A percentile compares a stretch with the other conserved stretches of the same genome.
phyloP scores from a whole-genome alignment of 2,329 filamentous ascomycete species.

The Exophiala mesophila region DNA sequence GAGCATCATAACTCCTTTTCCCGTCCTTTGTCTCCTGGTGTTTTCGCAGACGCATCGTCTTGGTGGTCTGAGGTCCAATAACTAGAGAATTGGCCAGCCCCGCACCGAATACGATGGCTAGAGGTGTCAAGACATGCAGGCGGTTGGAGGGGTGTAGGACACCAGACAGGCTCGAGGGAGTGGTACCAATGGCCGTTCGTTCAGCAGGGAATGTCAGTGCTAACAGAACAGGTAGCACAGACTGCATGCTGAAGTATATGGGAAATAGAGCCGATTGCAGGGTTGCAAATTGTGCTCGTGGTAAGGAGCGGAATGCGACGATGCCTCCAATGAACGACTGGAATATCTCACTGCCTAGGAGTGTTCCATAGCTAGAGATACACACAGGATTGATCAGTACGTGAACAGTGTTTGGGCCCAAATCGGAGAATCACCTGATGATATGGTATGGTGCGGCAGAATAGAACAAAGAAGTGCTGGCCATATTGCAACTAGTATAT shows the following conservation, averaged over 20 bases:
- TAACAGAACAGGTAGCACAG: slow-evolving; percentile 65
- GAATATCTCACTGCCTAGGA: slow-evolving; percentile 82
- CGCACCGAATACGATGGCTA: slow-evolving; percentile 65
- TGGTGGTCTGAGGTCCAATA: slow-evolving; percentile 69
- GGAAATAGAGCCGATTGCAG: slow-evolving; percentile 80
- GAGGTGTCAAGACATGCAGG: slow-evolving; percentile 61
- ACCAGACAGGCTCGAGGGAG: slow-evolving; percentile 47
- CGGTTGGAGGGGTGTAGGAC: slow-evolving; percentile 58
- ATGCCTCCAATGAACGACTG: slow-evolving; percentile 67
- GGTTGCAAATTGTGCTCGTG: slow-evolving; percentile 72
- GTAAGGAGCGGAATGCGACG: slow-evolving; percentile 69
- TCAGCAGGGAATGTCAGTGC: slow-evolving; percentile 76
- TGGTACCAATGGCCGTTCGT: slow-evolving; percentile 31
- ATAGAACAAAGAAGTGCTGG: slow-evolving; percentile 48
- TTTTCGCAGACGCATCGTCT: slow-evolving; percentile 69
- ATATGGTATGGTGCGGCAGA: slow-evolving; percentile 71
- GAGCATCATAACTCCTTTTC: slow-evolving; percentile 75
- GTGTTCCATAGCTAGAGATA: slow-evolving; percentile 69
- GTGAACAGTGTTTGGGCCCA: background rate
- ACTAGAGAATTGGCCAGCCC: slow-evolving; percentile 66
- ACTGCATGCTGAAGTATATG: slow-evolving; percentile 82
- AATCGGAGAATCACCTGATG: slow-evolving; percentile 52
- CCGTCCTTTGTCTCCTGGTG: slow-evolving; percentile 84
- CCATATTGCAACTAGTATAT: too few relatives aligned
- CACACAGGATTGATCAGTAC: background rate